phyloP scores from a whole-genome alignment of 139 green algal species.

The Gonium pectorale region DNA sequence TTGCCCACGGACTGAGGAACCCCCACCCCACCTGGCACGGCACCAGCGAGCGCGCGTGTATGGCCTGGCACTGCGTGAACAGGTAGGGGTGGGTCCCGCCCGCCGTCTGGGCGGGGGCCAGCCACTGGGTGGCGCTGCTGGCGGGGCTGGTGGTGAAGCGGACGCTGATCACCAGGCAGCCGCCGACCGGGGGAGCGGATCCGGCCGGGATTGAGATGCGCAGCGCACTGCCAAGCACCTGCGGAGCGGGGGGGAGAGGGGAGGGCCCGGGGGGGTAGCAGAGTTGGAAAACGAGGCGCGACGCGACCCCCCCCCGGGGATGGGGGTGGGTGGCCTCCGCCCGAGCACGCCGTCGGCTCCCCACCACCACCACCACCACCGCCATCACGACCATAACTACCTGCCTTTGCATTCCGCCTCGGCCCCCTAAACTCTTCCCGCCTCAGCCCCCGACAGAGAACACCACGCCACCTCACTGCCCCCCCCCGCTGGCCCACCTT shows the following conservation, averaged over 20 bases:
- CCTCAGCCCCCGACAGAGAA: too few species aligned
- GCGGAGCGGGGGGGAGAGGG: not conserved
- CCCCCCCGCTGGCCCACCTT: not conserved
- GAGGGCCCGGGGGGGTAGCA: too few species aligned
- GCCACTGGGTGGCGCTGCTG: slow-evolving; percentile 81
- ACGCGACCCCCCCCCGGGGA: too few species aligned
- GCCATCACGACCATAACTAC: not conserved
- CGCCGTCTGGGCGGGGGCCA: slow-evolving; percentile 83
- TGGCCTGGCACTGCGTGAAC: slow-evolving; percentile 97
- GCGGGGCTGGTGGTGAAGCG: slow-evolving; percentile 70
- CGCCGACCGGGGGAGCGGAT: too few species aligned
- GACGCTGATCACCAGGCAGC: slow-evolving; percentile 56
- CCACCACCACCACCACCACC: not conserved
- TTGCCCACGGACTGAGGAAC: too few species aligned
- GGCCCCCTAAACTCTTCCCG: too few species aligned
- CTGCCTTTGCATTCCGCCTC: too few species aligned
- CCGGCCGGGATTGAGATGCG: too few species aligned
- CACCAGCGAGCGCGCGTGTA: slow-evolving; percentile 91
- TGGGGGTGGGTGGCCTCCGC: too few species aligned
- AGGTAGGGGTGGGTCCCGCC: slow-evolving; percentile 90
- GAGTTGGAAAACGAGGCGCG: too few species aligned
- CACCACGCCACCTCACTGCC: not conserved
- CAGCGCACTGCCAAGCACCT: slow-evolving; percentile 68
- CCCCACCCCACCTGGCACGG: slow-evolving; percentile 86
- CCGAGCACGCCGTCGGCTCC: not conserved